A percentile compares a stretch with the other conserved stretches of the same genome.
Evolutionary conservation across 2,329 filamentous ascomycete species (phyloP).

Genomic region (Parastagonospora nodorum): DNA sequence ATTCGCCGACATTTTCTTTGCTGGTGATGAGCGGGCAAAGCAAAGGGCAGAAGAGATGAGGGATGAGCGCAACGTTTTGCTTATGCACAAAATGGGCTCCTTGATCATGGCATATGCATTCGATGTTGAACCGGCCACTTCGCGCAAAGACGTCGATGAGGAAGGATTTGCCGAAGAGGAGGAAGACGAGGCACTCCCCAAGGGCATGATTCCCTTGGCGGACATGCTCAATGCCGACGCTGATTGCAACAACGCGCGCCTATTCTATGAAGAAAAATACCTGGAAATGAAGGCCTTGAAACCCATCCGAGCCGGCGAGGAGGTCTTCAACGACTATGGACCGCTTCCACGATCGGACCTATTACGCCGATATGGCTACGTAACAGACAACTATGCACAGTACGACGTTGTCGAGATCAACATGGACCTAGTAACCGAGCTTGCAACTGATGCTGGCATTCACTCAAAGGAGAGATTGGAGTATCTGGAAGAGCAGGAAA

Average conservation of each 20-base stretch:
- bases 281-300: slow-evolving; percentile 75
- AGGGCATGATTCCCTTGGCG: slow-evolving; percentile 90
- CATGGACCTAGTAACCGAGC: slow-evolving; percentile 58
- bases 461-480: slow-evolving; percentile 42
- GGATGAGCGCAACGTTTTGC: slow-evolving; percentile 56
- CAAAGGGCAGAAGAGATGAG: slow-evolving; percentile 47
- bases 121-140: slow-evolving; percentile 65
- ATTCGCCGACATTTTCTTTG: slow-evolving; percentile 45
- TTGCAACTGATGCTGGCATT: slow-evolving; percentile 15
- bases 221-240: slow-evolving; percentile 90
- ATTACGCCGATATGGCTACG: slow-evolving; percentile 83
- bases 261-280: slow-evolving; percentile 63
- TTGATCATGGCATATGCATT: slow-evolving; percentile 94
- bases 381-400: slow-evolving; percentile 75
- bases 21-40: slow-evolving; percentile 42
- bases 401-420: slow-evolving; percentile 85
- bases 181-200: slow-evolving; percentile 57
- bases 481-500: slow-evolving; percentile 65
- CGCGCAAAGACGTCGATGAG: slow-evolving; percentile 60
- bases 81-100: slow-evolving; percentile 81
- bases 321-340: slow-evolving; percentile 90
- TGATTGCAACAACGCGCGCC: slow-evolving; percentile 73
- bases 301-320: slow-evolving; percentile 70
- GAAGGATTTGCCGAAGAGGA: slow-evolving; percentile 55
- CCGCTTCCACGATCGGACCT: slow-evolving; percentile 82